Percentiles rank a stretch among this genome's conserved stretches.
Evolutionary conservation across 2,329 filamentous ascomycete genomes (phyloP).

Genomic region (Atkinsonella hypoxylon): DNA sequence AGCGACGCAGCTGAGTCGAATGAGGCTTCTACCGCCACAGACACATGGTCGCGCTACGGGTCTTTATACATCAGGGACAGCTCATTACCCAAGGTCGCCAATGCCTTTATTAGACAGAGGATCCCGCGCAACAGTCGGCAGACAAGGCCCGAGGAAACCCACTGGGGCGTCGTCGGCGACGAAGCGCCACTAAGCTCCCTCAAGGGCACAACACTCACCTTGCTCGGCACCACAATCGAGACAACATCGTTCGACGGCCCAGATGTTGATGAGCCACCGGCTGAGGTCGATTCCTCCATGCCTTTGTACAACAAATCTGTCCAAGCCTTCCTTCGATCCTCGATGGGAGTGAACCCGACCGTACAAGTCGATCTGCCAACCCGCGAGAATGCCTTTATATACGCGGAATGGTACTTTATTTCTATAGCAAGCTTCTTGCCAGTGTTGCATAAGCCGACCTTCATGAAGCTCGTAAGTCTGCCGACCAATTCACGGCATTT

Average conservation of each 20-base stretch:
- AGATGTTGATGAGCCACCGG: constrained; percentile 47
- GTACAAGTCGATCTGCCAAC: constrained; percentile 49
- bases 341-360: constrained; percentile 46
- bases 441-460: constrained; percentile 63
- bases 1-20: constrained; percentile 12
- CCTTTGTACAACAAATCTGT: constrained; percentile 60
- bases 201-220: constrained; percentile 62
- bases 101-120: constrained; percentile 12
- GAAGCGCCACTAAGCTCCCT: constrained; percentile 59
- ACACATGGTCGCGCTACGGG: constrained; percentile 21
- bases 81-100: constrained; percentile 5
- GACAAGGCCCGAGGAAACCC: constrained; percentile 44
- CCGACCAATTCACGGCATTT: background rate
- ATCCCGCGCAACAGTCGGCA: constrained; percentile 24
- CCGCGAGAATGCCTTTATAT: constrained; percentile 52
- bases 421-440: constrained; percentile 62
- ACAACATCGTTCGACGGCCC: constrained; percentile 58
- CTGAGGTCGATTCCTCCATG: constrained; percentile 25
- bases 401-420: constrained; percentile 64
- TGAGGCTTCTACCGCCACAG: constrained; percentile 11
- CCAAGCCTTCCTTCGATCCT: constrained; percentile 54
- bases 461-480: constrained; percentile 50
- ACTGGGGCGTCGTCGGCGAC: constrained; percentile 52
- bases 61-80: constrained; percentile 24
- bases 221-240: constrained; percentile 71